Conservation (phyloP, 106 monocot genomes). For the Hemerocallis citrina region DNA sequence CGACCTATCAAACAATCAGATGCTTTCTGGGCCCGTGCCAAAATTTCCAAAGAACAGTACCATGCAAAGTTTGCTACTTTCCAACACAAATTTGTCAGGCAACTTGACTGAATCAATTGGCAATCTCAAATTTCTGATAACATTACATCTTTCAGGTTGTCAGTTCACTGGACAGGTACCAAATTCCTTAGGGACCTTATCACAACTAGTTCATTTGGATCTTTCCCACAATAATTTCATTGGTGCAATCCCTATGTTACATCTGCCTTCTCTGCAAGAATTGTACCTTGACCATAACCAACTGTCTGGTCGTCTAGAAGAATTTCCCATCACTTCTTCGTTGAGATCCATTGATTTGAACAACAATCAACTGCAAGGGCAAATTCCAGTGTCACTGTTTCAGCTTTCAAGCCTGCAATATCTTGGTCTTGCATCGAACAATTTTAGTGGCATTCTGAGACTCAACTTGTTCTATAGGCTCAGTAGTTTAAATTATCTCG, state of each 20-base stretch:
- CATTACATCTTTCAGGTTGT: slow-evolving; percentile 21
- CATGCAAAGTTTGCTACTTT: slow-evolving; percentile 28
- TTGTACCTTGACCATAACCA: slow-evolving; percentile 31
- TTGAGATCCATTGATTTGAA: slow-evolving; percentile 39
- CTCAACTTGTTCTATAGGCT: slow-evolving; percentile 22
- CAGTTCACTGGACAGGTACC: slow-evolving; percentile 44
- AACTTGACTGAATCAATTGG: slow-evolving; percentile 31
- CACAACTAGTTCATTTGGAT: slow-evolving; percentile 30
- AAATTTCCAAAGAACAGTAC: slow-evolving; percentile 8
- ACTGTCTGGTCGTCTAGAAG: slow-evolving; percentile 14
- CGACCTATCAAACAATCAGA: no score
- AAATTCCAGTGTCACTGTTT: slow-evolving; percentile 32
- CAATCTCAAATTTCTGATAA: slow-evolving; percentile 33
- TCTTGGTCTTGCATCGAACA: slow-evolving; percentile 33
- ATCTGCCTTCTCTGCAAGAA: slow-evolving; percentile 26
- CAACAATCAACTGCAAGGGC: slow-evolving; percentile 37
- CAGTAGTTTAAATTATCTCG: slow-evolving; percentile 32
- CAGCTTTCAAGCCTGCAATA: slow-evolving; percentile 18
- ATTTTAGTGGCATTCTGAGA: slow-evolving; percentile 40
- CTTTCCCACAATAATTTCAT: slow-evolving; percentile 45
- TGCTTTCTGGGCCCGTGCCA: slow-evolving; percentile 29
- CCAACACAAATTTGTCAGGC: slow-evolving; percentile 31
- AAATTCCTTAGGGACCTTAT: slow-evolving; percentile 25
- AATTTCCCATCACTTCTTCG: slow-evolving; percentile 10
- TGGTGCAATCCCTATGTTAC: slow-evolving; percentile 36